Conservation (phyloP, 495 filamentous ascomycete species). For the Aspergillus nanangensis region DNA sequence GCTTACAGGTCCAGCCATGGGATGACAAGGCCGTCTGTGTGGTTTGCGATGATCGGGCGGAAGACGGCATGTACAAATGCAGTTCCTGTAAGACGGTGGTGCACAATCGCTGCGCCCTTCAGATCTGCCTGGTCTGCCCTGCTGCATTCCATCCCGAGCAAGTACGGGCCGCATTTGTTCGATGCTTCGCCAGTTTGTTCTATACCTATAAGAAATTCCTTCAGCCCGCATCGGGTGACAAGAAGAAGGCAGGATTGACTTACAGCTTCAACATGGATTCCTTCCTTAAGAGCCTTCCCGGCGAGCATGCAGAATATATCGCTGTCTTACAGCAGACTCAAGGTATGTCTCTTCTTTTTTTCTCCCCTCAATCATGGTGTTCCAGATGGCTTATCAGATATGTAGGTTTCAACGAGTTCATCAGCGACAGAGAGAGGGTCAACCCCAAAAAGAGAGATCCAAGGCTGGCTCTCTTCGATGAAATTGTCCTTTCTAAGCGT, state of each 20-base stretch:
- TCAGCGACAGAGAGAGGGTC: conserved; percentile 75
- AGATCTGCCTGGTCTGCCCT: conserved; percentile 83
- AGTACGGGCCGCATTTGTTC: conserved; percentile 86
- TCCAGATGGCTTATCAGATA: neutral
- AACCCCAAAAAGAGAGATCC: conserved; percentile 53
- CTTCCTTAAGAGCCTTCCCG: conserved; percentile 84
- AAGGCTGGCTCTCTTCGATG: conserved; percentile 83
- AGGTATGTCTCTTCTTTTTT: conserved; percentile 46
- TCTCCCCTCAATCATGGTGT: neutral
- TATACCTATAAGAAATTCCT: conserved; percentile 93
- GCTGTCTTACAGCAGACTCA: conserved; percentile 87
- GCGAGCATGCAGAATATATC: conserved; percentile 88
- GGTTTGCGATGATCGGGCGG: conserved; percentile 83
- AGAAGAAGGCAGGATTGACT: conserved; percentile 80
- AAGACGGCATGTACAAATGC: conserved; percentile 88
- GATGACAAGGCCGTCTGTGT: conserved; percentile 71
- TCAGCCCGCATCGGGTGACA: conserved; percentile 67
- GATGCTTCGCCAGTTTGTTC: conserved; percentile 89
- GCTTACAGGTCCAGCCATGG: conserved; percentile 65
- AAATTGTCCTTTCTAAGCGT: conserved; percentile 90
- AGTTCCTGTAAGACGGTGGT: conserved; percentile 68
- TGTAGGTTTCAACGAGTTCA: conserved; percentile 90
- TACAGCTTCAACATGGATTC: conserved; percentile 93
- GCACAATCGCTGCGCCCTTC: conserved; percentile 76
- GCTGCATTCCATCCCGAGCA: conserved; percentile 87